phyloP scores from a whole-genome alignment of 306 rosid genomes.

The Gleditsia sinensis region DNA sequence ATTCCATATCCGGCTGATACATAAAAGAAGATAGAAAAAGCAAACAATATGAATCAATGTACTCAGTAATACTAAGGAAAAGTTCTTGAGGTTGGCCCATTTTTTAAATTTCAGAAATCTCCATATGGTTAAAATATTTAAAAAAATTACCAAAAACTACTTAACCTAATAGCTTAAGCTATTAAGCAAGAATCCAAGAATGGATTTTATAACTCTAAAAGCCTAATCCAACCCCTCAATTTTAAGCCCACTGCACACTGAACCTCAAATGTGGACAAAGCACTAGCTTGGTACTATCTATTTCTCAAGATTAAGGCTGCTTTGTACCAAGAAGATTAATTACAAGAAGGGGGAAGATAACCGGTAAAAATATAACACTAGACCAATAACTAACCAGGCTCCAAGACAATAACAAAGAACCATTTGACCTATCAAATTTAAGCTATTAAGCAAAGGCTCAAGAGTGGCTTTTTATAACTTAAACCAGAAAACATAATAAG shows the following conservation, averaged over 20 bases:
- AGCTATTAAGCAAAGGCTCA: slow-evolving; percentile 4
- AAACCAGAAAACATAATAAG: neutral
- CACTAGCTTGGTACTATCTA: neutral
- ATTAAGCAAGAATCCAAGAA: slow-evolving; percentile 12
- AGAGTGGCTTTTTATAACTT: neutral
- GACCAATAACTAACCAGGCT: neutral
- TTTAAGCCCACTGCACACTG: neutral
- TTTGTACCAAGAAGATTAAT: neutral
- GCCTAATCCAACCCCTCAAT: neutral
- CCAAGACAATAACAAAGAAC: neutral
- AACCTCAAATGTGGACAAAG: neutral
- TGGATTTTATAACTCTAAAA: slow-evolving; percentile 22
- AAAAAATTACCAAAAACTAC: slow-evolving; percentile 5
- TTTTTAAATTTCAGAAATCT: slow-evolving; percentile 6
- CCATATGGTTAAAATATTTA: slow-evolving; percentile 3
- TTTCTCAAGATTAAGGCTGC: neutral
- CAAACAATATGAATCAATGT: slow-evolving; percentile 5
- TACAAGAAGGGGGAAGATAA: neutral
- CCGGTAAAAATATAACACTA: neutral
- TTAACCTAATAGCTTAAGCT: neutral
- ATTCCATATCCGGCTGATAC: slow-evolving; percentile 90
- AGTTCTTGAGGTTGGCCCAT: slow-evolving; percentile 2
- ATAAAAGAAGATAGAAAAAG: slow-evolving; percentile 24
- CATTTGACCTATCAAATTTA: neutral
- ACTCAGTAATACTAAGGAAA: slow-evolving; percentile 8